Base-by-base conservation (phyloP, 1,284 basidiomycete genomes). In the Stygiomarasmius scandens region DNA sequence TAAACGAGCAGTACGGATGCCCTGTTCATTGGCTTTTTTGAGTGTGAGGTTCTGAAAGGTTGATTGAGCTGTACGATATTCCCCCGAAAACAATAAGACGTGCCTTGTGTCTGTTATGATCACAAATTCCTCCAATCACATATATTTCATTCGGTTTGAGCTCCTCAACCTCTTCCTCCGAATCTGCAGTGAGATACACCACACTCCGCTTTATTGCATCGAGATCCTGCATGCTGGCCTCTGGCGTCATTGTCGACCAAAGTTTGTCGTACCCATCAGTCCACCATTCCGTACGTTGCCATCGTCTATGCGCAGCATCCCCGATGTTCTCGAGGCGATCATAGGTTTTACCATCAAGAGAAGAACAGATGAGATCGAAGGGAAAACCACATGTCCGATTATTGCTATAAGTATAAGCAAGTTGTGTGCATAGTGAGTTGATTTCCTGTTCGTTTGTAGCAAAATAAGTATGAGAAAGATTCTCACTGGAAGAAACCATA, bases 31-130 rank as follows among this genome's bases (percentile, higher is more conserved):
- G 1, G 97, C 95, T 74, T 96, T 97, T 70, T 93, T 82, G 54
- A 92, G 80, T 71, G 97, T 99, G 20, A 99, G 78, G 68, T 89
- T 90, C 93, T 96, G 68, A 29, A 53, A 58, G 44, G 20, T 20
- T 44, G 16, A 44, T 43, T 32, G 55, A 23, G 36, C 20, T 5
- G 34, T 32, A 59, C 34, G n/a, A 54, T n/a, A n/a, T n/a, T n/a
- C n/a, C n/a, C n/a, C n/a, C n/a, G 11, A 38, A 56, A 36, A 49
- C 19, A 27, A 38, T 47, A 16, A 19, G 12, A 63, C 74, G 56
- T 64, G 92, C 95, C 83, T 98, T 99, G 81, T 98, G 92, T 36
- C 96, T 88, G 75, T 99, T 99, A 66, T 92, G 92, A 72, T 99
- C 97, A 60, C 92, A 92, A 63, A 99, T 92, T 14, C 96, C 97